Percentiles rank a stretch among this genome's conserved stretches.
phyloP scores from a whole-genome alignment of 495 filamentous ascomycete species.

The Aspergillus bertholletiae region DNA sequence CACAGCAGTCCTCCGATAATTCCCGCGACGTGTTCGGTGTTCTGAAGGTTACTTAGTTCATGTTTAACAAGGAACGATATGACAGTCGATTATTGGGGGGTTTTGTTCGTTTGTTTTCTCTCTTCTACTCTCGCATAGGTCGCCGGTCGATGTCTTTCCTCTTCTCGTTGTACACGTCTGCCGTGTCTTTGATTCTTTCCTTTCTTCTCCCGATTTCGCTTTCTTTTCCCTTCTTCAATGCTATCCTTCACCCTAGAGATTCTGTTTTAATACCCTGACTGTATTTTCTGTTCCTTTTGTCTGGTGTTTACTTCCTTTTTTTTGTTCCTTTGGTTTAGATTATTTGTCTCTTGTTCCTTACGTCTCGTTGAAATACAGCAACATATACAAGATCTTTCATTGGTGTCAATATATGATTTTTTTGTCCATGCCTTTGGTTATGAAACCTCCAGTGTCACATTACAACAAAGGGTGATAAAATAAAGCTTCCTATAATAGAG shows the following conservation, averaged over 20 bases:
- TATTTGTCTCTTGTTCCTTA: neutral
- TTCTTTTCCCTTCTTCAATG: neutral
- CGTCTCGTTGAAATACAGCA: neutral
- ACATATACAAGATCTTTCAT: neutral
- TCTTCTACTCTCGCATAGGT: slow-evolving; percentile 6
- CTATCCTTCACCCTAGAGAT: neutral
- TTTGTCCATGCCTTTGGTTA: neutral
- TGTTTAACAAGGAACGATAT: neutral
- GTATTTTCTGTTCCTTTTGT: neutral
- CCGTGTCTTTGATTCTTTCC: slow-evolving; percentile 3
- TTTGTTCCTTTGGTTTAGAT: neutral
- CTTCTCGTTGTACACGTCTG: neutral
- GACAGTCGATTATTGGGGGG: slow-evolving; percentile 1
- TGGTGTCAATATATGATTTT: neutral
- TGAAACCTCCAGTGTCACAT: neutral
- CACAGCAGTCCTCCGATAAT: slow-evolving; percentile 18
- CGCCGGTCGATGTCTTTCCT: slow-evolving; percentile 14
- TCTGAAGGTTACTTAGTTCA: slow-evolving; percentile 31
- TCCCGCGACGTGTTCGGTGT: slow-evolving; percentile 45
- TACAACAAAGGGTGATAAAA: neutral
- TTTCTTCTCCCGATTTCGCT: slow-evolving; percentile 3
- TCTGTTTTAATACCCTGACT: neutral
- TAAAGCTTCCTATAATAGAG: neutral
- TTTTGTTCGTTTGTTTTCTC: slow-evolving; percentile 6
- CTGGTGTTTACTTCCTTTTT: neutral